Evolutionary conservation across 352 stramenopile genomes (phyloP).

Genomic region (Globisporangium iwayamae): DNA sequence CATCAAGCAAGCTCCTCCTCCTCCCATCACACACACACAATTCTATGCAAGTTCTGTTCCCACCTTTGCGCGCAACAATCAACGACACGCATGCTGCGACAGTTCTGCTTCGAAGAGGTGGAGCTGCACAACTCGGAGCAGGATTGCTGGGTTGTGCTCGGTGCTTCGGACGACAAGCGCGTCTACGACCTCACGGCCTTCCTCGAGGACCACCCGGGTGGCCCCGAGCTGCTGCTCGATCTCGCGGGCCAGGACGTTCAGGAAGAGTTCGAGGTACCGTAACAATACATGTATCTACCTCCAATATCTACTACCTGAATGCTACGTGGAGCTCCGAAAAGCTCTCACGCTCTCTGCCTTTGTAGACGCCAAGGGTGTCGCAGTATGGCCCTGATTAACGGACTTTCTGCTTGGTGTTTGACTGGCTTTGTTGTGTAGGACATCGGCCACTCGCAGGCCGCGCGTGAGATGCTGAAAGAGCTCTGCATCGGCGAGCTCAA

Average conservation of each 20-base stretch:
- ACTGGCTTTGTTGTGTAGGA: slow-evolving; percentile 44
- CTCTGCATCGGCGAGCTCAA: slow-evolving; percentile 84
- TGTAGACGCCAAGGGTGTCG: background rate
- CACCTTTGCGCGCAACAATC: background rate
- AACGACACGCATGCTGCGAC: slow-evolving; percentile 1
- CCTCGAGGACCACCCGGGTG: slow-evolving; percentile 93
- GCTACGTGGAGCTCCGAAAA: background rate
- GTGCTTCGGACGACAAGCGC: slow-evolving; percentile 43
- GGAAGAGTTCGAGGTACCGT: slow-evolving; percentile 60
- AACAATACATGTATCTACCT: background rate
- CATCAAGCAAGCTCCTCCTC: no score
- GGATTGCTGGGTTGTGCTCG: slow-evolving; percentile 54
- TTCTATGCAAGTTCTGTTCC: no score
- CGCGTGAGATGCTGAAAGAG: slow-evolving; percentile 83
- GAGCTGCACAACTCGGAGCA: slow-evolving; percentile 40
- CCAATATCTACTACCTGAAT: background rate
- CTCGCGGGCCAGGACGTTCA: slow-evolving; percentile 79
- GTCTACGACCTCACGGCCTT: slow-evolving; percentile 95
- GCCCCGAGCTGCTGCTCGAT: slow-evolving; percentile 90
- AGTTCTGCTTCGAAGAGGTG: slow-evolving; percentile 88
- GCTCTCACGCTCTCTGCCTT: background rate
- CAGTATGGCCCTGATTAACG: background rate
- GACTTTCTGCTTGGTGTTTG: background rate
- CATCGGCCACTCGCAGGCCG: slow-evolving; percentile 90
- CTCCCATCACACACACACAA: no score